Evolutionary conservation across 1,284 basidiomycete genomes (phyloP), one percentile per base, ranked within the genome.

Genomic region (Leccinum griseonigrum): DNA sequence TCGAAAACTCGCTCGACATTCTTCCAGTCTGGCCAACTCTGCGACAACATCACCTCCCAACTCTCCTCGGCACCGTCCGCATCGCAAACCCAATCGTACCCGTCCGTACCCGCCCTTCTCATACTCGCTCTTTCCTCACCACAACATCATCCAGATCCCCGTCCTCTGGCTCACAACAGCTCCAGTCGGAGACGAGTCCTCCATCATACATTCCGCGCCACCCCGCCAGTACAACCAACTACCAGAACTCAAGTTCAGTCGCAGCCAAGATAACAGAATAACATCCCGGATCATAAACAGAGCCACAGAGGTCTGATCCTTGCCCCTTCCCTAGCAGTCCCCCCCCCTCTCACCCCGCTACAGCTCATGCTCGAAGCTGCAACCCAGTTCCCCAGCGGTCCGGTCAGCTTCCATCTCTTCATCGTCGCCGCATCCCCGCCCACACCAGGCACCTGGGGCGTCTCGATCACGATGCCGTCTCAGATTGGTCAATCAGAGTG

Each of bases 1-100:
- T 89, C 68, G 87, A 89, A 74, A 86, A 87, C 66, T 87, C 86
- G 0, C 72, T 73, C 34, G 70, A 72, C 4, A 83, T 87, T 77
- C 68, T 75, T 29, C 52, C 68, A 18, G 76, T 79, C 48, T 88
- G 87, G 86, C 69, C 78, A 67, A 79, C 84, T 72, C 78, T 88
- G 43, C 77, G 80, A 66, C 79, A 82, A 72, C 79, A 75, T 34
- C 85, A 83, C 70, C 76, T 89, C 32, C 78, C 76, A 14, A 75
- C 74, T n/a, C 72, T 87, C 55, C 76, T 85, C 57, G 76, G 78
- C 52, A 75, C 74, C 50, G 79, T 76, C 64, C 76, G 76, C 65
- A 66, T 70, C 46, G 75, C 71, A 13, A 79, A 79, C 54, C 76
- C 75, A 11, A 67, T 75, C 63, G 69, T 76, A 31, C 75, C 77